Base-by-base conservation (phyloP, 352 stramenopile genomes). In the Phytophthora sojae region DNA sequence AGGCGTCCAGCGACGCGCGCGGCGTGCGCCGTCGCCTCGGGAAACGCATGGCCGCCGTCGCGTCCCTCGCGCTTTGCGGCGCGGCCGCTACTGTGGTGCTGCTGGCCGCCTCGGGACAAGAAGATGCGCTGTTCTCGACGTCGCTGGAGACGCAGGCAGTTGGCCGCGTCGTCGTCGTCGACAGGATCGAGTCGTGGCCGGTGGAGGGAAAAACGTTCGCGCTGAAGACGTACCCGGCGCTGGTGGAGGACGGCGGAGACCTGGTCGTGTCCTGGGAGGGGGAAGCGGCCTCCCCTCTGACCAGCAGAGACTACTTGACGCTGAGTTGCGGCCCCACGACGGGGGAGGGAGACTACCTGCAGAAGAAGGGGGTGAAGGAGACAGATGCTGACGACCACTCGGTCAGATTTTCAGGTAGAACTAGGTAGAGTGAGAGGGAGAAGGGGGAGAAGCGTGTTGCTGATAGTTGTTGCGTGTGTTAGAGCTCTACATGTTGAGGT, bases 401-500 rank as follows among this genome's bases (percentile, higher is more conserved):
- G 2, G 80, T 93, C 26, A 67, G 82, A 19, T 95, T 95, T 63
- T 74, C 72, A 26, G 77, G 75, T 80, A 51, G 37, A 25, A 52
- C 3, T 32, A 26, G 3, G 15, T 52, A 19, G 37, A 26, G 19
- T 19, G 55, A 51, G 37, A n/a, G 55, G 35, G 19, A n/a, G 45
- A 15, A 4, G 37, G 11, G 17, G 30, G 53, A 39, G 37, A 15
- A 9, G 11, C 6, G 7, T 52, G 9, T 37, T 35, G 45, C 19
- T 61, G 55, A 61, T 12, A 29, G 2, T 55, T 26, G 39, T 8
- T 53, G 39, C 11, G 15, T 15, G 23, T 26, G 14, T 6, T 35
- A 62, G 71, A 71, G 7, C 61, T 94, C n/a, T 89, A 85, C 52
- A 92, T 92, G 85, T 73, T 94, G 69, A 73, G 87, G 11, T 94